phyloP scores from a whole-genome alignment of 2,329 filamentous ascomycete genomes.

The Xylariaceae sp. region DNA sequence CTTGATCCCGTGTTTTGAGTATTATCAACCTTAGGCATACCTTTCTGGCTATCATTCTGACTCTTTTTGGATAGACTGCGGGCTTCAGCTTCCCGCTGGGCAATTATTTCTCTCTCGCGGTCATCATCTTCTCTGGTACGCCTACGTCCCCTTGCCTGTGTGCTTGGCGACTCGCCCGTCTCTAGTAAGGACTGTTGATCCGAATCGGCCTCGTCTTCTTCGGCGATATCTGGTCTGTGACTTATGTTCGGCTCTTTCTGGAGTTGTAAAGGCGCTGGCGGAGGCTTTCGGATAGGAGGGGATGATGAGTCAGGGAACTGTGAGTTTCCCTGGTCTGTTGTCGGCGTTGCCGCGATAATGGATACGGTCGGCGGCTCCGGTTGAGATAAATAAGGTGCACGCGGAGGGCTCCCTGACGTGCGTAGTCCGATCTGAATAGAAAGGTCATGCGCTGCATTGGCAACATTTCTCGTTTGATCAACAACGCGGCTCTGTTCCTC shows the following conservation, averaged over 20 bases:
- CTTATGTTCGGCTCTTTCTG: conserved; percentile 37
- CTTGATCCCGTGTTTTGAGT: conserved; percentile 28
- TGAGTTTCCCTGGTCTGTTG: conserved; percentile 40
- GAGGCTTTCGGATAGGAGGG: conserved; percentile 68
- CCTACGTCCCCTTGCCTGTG: conserved; percentile 64
- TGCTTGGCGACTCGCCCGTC: conserved; percentile 54
- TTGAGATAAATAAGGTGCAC: conserved; percentile 48
- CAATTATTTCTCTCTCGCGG: conserved; percentile 64
- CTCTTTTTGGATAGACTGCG: conserved; percentile 71
- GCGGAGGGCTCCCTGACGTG: conserved; percentile 51
- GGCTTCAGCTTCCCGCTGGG: conserved; percentile 60
- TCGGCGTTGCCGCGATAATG: conserved; percentile 40
- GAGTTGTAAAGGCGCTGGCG: conserved; percentile 78
- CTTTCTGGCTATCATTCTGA: conserved; percentile 48
- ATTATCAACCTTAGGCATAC: conserved; percentile 39
- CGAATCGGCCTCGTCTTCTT: conserved; percentile 61
- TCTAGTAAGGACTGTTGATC: conserved; percentile 78
- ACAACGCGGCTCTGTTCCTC: conserved; percentile 47
- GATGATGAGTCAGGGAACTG: conserved; percentile 50
- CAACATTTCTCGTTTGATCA: conserved; percentile 41
- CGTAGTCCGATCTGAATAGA: conserved; percentile 48
- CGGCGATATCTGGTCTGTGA: conserved; percentile 39
- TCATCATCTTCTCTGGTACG: conserved; percentile 88
- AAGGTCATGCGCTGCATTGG: conserved; percentile 42
- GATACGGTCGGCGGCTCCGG: conserved; percentile 44